phyloP scores from a whole-genome alignment of 306 rosid species.

The Cyclanthera cordifolia region DNA sequence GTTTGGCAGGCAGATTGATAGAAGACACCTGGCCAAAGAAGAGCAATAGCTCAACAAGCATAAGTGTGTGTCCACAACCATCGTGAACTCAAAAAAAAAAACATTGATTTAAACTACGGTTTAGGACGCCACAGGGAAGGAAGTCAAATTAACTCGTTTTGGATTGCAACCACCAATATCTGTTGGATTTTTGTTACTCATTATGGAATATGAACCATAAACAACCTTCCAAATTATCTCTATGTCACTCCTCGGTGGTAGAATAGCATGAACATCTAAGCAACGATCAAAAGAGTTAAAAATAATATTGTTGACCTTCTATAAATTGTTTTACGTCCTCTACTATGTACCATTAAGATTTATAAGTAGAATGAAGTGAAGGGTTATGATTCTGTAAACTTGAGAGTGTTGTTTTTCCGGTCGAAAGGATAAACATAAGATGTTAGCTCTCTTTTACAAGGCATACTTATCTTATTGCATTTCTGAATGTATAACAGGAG shows the following conservation, averaged over 20 bases:
- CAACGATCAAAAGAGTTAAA: neutral
- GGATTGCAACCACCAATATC: no score
- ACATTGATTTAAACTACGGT: no score
- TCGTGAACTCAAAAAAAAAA: no score
- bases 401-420: neutral
- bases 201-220: neutral
- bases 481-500: conserved; percentile 31
- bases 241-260: neutral
- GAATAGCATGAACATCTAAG: neutral
- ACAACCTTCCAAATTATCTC: neutral
- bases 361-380: neutral
- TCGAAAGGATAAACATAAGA: neutral
- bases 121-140: no score
- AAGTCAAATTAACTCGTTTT: no score
- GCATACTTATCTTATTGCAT: neutral
- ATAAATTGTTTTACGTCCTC: neutral
- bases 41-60: no score
- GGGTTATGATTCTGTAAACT: neutral
- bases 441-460: neutral
- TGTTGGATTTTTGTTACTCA: no score
- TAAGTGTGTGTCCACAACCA: no score
- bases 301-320: neutral
- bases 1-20: no score
- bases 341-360: neutral
- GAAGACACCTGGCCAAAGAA: no score